Conservation (phyloP, 116 monocot genomes). For the Dioscorea cayenensis region DNA sequence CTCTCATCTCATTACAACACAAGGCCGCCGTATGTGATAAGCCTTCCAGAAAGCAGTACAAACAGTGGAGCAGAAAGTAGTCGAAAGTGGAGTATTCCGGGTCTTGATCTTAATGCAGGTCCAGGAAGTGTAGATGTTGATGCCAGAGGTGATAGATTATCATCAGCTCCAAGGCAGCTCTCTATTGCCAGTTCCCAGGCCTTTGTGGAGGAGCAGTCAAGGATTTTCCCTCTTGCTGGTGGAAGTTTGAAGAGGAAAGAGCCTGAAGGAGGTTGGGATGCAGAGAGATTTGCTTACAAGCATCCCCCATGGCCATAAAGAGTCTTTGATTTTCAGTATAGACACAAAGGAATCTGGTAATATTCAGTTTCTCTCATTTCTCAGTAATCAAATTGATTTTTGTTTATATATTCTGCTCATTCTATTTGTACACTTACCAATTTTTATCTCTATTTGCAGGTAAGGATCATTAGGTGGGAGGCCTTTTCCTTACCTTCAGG, state of each 20-base stretch:
- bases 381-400: neutral
- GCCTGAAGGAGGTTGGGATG: slow-evolving; percentile 58
- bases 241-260: slow-evolving; percentile 52
- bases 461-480: no score
- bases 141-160: slow-evolving; percentile 33
- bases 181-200: slow-evolving; percentile 23
- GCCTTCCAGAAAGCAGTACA: slow-evolving; percentile 33
- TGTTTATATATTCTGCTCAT: neutral
- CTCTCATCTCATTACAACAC: slow-evolving; percentile 34
- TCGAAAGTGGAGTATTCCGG: slow-evolving; percentile 30
- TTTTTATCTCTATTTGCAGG: no score
- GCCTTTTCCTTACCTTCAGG: no score
- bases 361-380: neutral
- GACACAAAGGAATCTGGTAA: neutral
- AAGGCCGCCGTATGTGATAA: slow-evolving; percentile 41
- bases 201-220: slow-evolving; percentile 32
- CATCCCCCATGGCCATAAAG: slow-evolving; percentile 42
- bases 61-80: slow-evolving; percentile 30
- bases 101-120: slow-evolving; percentile 60
- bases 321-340: neutral
- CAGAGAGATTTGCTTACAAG: slow-evolving; percentile 44
- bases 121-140: slow-evolving; percentile 30
- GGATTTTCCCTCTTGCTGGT: slow-evolving; percentile 31
- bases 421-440: no score
- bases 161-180: slow-evolving; percentile 23